A percentile compares a stretch with the other conserved stretches of the same genome.
Evolutionary conservation across 2,329 filamentous ascomycete genomes (phyloP).

Genomic region (Ascochyta rabiei): DNA sequence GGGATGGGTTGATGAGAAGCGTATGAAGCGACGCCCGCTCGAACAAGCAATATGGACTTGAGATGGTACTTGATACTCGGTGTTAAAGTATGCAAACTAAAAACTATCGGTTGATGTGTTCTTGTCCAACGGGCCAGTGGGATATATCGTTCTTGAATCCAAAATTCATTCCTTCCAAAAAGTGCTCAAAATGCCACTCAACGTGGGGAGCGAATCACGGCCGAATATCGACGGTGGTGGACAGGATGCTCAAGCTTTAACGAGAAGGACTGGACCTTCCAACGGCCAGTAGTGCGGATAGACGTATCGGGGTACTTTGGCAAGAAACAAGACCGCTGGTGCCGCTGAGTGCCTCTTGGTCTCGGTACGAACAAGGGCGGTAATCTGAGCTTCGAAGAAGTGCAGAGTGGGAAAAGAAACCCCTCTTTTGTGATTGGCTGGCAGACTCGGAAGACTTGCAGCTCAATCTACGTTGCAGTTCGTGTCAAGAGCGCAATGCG

Average conservation of each 20-base stretch:
- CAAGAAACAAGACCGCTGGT: constrained; percentile 21
- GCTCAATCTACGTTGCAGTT: constrained; percentile 31
- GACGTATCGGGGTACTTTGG: constrained; percentile 11
- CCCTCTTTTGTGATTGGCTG: constrained; percentile 36
- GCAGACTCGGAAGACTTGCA: constrained; percentile 23
- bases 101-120: constrained; percentile 50
- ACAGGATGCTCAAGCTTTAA: constrained; percentile 16
- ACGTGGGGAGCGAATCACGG: constrained; percentile 1
- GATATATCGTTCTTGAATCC: constrained; percentile 50
- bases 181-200: neutral
- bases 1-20: constrained; percentile 26
- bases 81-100: neutral
- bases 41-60: constrained; percentile 35
- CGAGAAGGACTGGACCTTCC: constrained; percentile 20
- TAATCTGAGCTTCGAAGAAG: constrained; percentile 34
- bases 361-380: constrained; percentile 21
- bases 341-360: constrained; percentile 18
- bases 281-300: constrained; percentile 26
- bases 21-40: constrained; percentile 37
- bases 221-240: constrained; percentile 11
- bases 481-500: constrained; percentile 31
- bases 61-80: constrained; percentile 2
- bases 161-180: constrained; percentile 47
- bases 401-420: constrained; percentile 38
- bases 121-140: constrained; percentile 55